phyloP scores from a whole-genome alignment of 2,329 filamentous ascomycete genomes.

The Cephalotrichum gorgonifer region DNA sequence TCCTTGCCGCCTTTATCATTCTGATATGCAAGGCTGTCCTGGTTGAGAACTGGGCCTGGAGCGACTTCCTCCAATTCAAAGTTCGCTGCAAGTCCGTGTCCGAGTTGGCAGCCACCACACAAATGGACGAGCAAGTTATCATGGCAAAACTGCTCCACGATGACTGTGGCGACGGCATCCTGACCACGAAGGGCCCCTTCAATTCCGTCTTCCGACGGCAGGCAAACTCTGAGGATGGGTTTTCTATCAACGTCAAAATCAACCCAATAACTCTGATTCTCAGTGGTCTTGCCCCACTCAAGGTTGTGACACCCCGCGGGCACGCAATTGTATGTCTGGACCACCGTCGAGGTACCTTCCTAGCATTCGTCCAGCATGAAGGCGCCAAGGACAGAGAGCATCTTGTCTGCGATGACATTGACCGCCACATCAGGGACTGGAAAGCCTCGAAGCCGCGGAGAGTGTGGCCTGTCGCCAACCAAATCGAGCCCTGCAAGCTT shows the following conservation, averaged over 20 bases:
- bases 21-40: slow-evolving; percentile 12
- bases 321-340: too few species aligned
- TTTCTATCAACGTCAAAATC: not conserved
- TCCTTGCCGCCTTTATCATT: slow-evolving; percentile 14
- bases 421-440: too few species aligned
- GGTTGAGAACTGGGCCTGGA: slow-evolving; percentile 16
- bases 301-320: too few species aligned
- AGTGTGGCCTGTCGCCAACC: too few species aligned
- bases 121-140: slow-evolving; percentile 12
- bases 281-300: too few species aligned
- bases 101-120: slow-evolving; percentile 12
- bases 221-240: not conserved
- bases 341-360: too few species aligned
- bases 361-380: too few species aligned
- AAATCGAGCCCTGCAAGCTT: too few species aligned
- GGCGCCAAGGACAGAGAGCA: too few species aligned
- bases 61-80: slow-evolving; percentile 12
- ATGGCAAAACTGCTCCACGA: too few species aligned
- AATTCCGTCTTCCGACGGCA: not conserved
- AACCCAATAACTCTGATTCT: not conserved
- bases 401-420: too few species aligned
- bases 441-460: too few species aligned
- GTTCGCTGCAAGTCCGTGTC: slow-evolving; percentile 13
- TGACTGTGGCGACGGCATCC: not conserved
- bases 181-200: not conserved